Conservation (phyloP, 1,284 basidiomycete genomes). For the Limonomyces culmigenus region DNA sequence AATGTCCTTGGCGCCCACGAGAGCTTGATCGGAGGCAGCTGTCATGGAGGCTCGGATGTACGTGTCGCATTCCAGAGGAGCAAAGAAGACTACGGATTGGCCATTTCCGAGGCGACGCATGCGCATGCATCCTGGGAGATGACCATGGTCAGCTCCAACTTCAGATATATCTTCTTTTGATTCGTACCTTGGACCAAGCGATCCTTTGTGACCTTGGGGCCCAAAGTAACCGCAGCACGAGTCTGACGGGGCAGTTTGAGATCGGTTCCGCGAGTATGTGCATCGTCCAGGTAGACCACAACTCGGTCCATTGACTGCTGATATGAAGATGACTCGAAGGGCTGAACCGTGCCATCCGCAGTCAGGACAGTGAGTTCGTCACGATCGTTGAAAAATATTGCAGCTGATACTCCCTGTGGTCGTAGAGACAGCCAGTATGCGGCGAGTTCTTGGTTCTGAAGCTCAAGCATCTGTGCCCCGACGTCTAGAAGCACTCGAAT, state of each 20-base stretch:
- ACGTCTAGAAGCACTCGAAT: slow-evolving; percentile 34
- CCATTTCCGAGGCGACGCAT: too few relatives aligned
- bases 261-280: slow-evolving; percentile 40
- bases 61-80: too few relatives aligned
- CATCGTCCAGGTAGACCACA: slow-evolving; percentile 37
- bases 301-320: slow-evolving; percentile 24
- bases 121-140: too few relatives aligned
- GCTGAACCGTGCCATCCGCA: slow-evolving; percentile 20
- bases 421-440: slow-evolving; percentile 20
- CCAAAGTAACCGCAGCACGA: slow-evolving; percentile 33
- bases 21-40: too few relatives aligned
- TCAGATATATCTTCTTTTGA: too few relatives aligned
- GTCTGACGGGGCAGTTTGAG: slow-evolving; percentile 25
- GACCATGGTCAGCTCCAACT: too few relatives aligned
- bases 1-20: too few relatives aligned
- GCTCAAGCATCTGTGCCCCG: slow-evolving; percentile 38
- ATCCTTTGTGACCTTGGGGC: too few relatives aligned
- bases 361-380: slow-evolving; percentile 26
- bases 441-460: slow-evolving; percentile 24
- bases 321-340: slow-evolving; percentile 25
- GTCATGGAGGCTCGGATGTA: too few relatives aligned
- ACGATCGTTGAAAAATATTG: slow-evolving; percentile 28
- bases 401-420: slow-evolving; percentile 19
- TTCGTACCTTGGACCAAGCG: too few relatives aligned
- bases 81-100: too few relatives aligned